Conservation (phyloP, 1,284 basidiomycete species). For the Cryptococcus sp. region DNA sequence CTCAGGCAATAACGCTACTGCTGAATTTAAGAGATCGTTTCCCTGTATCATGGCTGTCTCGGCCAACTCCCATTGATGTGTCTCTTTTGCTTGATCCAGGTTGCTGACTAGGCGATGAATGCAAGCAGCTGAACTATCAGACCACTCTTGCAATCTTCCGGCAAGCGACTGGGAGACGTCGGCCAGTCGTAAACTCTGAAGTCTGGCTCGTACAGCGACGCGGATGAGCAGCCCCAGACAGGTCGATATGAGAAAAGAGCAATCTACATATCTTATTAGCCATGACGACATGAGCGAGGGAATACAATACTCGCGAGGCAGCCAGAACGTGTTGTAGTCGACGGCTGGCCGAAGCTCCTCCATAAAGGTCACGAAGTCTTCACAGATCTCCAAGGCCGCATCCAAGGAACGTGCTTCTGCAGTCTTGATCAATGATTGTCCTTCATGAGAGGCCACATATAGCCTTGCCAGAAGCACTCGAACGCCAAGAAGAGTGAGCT, state of each 20-base stretch:
- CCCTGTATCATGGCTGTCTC: slow-evolving; percentile 11
- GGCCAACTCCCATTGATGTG: slow-evolving; percentile 8
- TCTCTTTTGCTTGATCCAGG: background rate
- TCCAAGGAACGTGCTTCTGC: slow-evolving; percentile 5
- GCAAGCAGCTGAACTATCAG: background rate
- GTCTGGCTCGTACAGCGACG: slow-evolving; percentile 1
- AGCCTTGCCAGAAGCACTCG: slow-evolving; percentile 7
- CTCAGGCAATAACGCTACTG: slow-evolving; percentile 3
- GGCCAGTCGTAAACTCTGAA: background rate
- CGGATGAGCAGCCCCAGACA: slow-evolving; percentile 8
- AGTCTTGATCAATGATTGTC: background rate
- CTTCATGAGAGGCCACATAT: slow-evolving; percentile 6
- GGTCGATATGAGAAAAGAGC: slow-evolving; percentile 11
- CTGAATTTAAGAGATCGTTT: slow-evolving; percentile 5
- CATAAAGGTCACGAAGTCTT: slow-evolving; percentile 9
- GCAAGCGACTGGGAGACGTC: background rate
- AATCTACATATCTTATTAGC: slow-evolving; percentile 2
- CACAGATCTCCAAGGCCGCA: slow-evolving; percentile 2
- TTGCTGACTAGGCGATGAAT: slow-evolving; percentile 1
- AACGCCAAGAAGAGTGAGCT: slow-evolving; percentile 9
- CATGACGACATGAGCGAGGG: too few relatives aligned
- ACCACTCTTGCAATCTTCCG: background rate
- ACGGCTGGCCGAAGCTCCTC: slow-evolving; percentile 4
- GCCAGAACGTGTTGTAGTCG: slow-evolving; percentile 8
- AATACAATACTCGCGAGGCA: slow-evolving; percentile 6